These are phyloP conservation scores for Epichloe scottii DNA, from an alignment of 2,329 filamentous ascomycete genomes.

Conservation along the genomic window DNA sequence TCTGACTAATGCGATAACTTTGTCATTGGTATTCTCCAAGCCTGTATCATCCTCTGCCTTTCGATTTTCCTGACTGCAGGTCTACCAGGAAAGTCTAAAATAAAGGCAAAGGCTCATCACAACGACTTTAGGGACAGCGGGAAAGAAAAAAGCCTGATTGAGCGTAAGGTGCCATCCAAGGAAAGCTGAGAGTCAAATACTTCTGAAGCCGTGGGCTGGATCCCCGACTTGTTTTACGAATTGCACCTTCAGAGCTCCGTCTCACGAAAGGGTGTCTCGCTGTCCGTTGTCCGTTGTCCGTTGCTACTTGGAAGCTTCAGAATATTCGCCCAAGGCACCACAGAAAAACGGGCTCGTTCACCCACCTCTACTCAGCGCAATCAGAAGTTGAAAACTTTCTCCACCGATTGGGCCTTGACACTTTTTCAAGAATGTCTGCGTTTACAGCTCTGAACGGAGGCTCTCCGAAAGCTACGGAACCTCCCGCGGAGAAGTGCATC, in stretches of 20 bases:
- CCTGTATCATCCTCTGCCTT: background rate
- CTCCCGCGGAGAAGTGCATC: slow-evolving; percentile 17
- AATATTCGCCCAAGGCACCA: background rate
- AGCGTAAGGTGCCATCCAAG: background rate
- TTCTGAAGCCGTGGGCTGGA: slow-evolving; percentile 5
- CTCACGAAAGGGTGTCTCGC: slow-evolving; percentile 5
- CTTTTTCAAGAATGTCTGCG: slow-evolving; percentile 28
- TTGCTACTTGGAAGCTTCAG: background rate
- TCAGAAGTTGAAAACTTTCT: background rate
- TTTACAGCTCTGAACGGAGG: slow-evolving; percentile 40
- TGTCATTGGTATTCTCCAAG: background rate
- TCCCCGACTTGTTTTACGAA: slow-evolving; percentile 1
- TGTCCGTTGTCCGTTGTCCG: background rate
- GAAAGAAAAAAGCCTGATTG: background rate
- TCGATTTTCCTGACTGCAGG: background rate
- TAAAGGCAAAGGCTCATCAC: background rate
- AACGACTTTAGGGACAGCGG: background rate
- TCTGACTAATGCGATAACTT: background rate
- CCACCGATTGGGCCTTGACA: background rate
- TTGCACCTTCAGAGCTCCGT: slow-evolving; percentile 4
- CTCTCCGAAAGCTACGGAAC: slow-evolving; percentile 31
- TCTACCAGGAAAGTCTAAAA: background rate
- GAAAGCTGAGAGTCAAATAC: background rate
- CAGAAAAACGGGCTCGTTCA: background rate
- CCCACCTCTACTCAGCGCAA: background rate